A percentile compares a stretch with the other conserved stretches of the same genome.
Evolutionary conservation across 306 rosid species (phyloP).

Genomic region (Canavalia gladiata): DNA sequence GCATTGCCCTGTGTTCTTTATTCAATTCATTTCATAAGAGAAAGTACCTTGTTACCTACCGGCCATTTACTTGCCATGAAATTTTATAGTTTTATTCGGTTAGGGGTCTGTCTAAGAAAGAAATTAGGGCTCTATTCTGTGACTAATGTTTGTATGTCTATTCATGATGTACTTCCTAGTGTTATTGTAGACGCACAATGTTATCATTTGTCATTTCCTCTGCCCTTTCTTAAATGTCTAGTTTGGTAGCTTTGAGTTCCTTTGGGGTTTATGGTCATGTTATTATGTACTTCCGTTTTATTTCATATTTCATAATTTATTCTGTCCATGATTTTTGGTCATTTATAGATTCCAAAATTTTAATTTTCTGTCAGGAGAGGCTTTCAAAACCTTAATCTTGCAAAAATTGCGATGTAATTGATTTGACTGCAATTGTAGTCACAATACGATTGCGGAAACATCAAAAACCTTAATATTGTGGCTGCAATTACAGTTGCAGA

Average conservation of each 20-base stretch:
- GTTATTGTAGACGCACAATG: neutral
- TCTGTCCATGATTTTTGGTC: neutral
- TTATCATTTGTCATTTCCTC: neutral
- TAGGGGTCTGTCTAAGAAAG: neutral
- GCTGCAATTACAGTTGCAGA: no score
- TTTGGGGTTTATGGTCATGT: neutral
- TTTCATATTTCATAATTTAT: neutral
- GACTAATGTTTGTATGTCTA: neutral
- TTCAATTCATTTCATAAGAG: neutral
- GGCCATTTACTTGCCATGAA: conserved; percentile 3
- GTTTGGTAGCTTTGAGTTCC: neutral
- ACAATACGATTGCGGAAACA: no score
- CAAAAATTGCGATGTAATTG: no score
- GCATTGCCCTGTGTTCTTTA: neutral
- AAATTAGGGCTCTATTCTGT: neutral
- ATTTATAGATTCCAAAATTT: neutral
- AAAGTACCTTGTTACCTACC: conserved; percentile 3
- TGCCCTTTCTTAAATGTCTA: neutral
- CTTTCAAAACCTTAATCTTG: no score
- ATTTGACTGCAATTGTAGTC: no score
- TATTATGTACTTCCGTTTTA: neutral
- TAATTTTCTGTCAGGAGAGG: no score
- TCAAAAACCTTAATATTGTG: no score
- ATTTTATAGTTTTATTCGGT: neutral
- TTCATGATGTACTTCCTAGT: conserved; percentile 1